These are phyloP conservation scores for Acorus calamus DNA, from an alignment of 106 monocot species.

Conservation along the genomic window DNA sequence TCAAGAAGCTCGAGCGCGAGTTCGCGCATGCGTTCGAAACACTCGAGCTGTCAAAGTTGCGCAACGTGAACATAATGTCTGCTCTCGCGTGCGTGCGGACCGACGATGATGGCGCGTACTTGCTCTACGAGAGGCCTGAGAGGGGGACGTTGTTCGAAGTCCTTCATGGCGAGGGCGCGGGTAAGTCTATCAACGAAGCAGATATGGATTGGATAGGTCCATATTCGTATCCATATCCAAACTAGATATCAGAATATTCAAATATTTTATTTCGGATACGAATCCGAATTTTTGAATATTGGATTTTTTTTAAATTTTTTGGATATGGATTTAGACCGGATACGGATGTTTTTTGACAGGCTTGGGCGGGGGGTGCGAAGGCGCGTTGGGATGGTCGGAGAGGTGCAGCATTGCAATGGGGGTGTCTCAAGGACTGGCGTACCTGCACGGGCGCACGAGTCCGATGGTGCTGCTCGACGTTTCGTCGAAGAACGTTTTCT, in stretches of 20 bases:
- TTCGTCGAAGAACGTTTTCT: slow-evolving; percentile 43
- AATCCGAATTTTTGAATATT: no score
- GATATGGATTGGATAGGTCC: no score
- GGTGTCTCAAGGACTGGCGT: slow-evolving; percentile 54
- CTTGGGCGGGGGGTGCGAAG: not conserved
- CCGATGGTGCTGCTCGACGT: slow-evolving; percentile 64
- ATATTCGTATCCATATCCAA: no score
- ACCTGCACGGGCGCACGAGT: slow-evolving; percentile 47
- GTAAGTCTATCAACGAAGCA: no score
- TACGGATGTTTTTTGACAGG: no score
- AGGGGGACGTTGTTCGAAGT: slow-evolving; percentile 50
- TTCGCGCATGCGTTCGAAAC: slow-evolving; percentile 41
- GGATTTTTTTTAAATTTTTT: no score
- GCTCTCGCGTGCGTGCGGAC: slow-evolving; percentile 64
- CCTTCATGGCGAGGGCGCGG: slow-evolving; percentile 16
- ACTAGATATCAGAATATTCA: no score
- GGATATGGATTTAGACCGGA: no score
- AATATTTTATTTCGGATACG: no score
- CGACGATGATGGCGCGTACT: slow-evolving; percentile 37
- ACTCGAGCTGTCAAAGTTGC: slow-evolving; percentile 29
- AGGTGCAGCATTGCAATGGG: slow-evolving; percentile 57
- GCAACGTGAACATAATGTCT: slow-evolving; percentile 56
- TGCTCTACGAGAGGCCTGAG: slow-evolving; percentile 44
- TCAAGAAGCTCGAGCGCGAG: slow-evolving; percentile 51
- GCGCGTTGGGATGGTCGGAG: slow-evolving; percentile 42